A percentile compares a stretch with the other conserved stretches of the same genome.
Evolutionary conservation across 78 protist species (phyloP).

Genomic region (Salpingoeca rosetta): DNA sequence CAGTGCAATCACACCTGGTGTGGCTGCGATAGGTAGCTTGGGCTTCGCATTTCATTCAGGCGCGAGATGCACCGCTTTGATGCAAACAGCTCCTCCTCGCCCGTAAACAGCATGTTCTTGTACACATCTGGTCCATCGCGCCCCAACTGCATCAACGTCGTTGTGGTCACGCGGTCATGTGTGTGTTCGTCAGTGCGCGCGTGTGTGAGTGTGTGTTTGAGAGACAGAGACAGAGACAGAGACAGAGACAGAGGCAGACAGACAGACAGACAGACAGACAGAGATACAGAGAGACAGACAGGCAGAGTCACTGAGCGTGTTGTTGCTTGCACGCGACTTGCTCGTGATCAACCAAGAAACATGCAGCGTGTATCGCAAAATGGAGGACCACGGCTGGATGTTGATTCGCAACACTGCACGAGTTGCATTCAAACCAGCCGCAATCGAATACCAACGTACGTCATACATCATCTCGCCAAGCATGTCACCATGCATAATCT

Average conservation of each 20-base stretch:
- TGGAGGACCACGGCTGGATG: too few relatives aligned
- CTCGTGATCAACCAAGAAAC: too few relatives aligned
- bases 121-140: background rate
- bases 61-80: background rate
- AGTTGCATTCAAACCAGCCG: background rate
- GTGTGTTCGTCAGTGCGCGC: background rate
- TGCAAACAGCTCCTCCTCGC: background rate
- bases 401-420: too few relatives aligned
- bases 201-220: too few relatives aligned
- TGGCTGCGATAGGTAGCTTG: background rate
- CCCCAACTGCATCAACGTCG: background rate
- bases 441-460: background rate
- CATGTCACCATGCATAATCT: background rate
- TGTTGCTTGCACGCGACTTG: too few relatives aligned
- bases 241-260: too few relatives aligned
- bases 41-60: background rate
- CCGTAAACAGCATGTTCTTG: background rate
- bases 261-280: too few relatives aligned
- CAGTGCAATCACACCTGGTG: background rate
- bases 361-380: too few relatives aligned
- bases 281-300: too few relatives aligned
- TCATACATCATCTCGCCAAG: background rate
- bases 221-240: too few relatives aligned
- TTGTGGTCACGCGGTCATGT: background rate
- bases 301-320: too few relatives aligned